Conservation (phyloP, 306 rosid genomes). For the Lathyrus oleraceus region DNA sequence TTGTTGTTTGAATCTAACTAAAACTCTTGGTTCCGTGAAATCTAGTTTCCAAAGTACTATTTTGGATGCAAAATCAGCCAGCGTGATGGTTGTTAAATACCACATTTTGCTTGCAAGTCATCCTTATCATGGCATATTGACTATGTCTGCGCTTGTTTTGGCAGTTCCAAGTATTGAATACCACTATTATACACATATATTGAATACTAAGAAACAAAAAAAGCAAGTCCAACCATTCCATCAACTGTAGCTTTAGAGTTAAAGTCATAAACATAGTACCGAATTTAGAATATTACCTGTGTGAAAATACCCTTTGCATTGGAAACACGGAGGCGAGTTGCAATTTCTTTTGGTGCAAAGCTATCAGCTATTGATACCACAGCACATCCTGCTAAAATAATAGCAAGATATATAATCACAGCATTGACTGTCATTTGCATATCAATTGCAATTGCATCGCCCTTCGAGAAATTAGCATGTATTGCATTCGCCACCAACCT, state of each 20-base stretch:
- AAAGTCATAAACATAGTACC: constrained; percentile 7
- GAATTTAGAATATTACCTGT: constrained; percentile 55
- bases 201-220: background rate
- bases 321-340: constrained; percentile 70
- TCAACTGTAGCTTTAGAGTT: background rate
- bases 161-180: background rate
- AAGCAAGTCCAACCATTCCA: constrained; percentile 14
- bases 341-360: constrained; percentile 82
- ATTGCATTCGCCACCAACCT: constrained; percentile 89
- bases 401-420: constrained; percentile 76
- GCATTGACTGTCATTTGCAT: constrained; percentile 86
- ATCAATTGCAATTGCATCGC: constrained; percentile 95
- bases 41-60: background rate
- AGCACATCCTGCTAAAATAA: constrained; percentile 68
- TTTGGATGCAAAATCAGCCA: background rate
- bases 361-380: constrained; percentile 97
- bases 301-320: constrained; percentile 87
- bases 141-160: background rate
- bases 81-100: background rate
- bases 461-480: constrained; percentile 69
- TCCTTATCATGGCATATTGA: background rate
- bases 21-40: background rate
- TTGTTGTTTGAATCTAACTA: background rate
- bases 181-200: background rate
- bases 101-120: background rate